These are phyloP conservation scores for Abrus precatorius DNA, from an alignment of 306 rosid genomes.

Conservation along the genomic window DNA sequence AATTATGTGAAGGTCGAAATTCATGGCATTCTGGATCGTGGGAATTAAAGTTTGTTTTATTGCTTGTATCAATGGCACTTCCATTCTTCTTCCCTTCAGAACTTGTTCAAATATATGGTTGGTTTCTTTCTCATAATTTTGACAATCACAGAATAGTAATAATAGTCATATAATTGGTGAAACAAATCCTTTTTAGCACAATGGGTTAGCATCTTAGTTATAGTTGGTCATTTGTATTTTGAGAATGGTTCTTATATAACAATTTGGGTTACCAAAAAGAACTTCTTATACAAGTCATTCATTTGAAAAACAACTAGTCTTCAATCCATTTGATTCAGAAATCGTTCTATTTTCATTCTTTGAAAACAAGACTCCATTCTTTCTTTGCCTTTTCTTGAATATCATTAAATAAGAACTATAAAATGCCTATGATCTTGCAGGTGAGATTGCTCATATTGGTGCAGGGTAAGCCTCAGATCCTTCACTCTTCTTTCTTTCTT, in stretches of 20 bases:
- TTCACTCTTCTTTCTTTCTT: conserved; percentile 3
- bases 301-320: not conserved
- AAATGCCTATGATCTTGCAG: conserved; percentile 55
- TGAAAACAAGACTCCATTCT: not conserved
- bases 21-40: conserved; percentile 89
- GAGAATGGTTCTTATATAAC: not conserved
- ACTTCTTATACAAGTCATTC: not conserved
- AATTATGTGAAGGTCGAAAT: conserved; percentile 65
- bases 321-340: not conserved
- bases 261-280: not conserved
- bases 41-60: conserved; percentile 64
- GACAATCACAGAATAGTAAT: not conserved
- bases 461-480: conserved; percentile 73
- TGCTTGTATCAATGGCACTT: conserved; percentile 66
- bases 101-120: conserved; percentile 77
- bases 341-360: not conserved
- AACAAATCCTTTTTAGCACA: conserved; percentile 11
- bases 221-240: conserved; percentile 2
- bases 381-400: conserved; percentile 1
- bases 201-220: not conserved
- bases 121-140: conserved; percentile 16
- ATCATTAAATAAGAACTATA: conserved; percentile 9
- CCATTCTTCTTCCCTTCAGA: conserved; percentile 69
- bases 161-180: not conserved
- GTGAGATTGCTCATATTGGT: conserved; percentile 86